These are phyloP conservation scores for Psilocybe cubensis DNA, from an alignment of 768 basidiomycete species.

Conservation along the genomic window DNA sequence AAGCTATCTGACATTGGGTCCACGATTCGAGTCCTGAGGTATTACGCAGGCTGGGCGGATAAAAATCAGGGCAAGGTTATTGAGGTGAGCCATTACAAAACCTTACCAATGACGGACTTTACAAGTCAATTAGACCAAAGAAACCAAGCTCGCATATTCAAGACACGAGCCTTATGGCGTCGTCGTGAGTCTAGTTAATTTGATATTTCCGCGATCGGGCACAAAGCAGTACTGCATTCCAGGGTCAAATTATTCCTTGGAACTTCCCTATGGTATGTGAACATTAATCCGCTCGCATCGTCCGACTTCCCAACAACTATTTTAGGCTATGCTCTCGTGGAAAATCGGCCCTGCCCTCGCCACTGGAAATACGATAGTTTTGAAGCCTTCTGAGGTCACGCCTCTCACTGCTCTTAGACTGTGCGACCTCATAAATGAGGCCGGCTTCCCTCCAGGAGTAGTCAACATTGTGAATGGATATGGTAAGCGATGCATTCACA, in stretches of 20 bases:
- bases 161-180: constrained; percentile 69
- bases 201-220: not conserved
- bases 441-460: constrained; percentile 78
- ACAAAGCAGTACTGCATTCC: not conserved
- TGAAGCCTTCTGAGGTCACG: constrained; percentile 82
- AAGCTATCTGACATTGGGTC: constrained; percentile 50
- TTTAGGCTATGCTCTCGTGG: constrained; percentile 57
- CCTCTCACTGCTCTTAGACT: constrained; percentile 65
- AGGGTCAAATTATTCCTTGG: constrained; percentile 67
- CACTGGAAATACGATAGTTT: constrained; percentile 70
- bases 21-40: constrained; percentile 56
- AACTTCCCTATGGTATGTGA: constrained; percentile 42
- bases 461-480: constrained; percentile 74
- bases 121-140: constrained; percentile 42
- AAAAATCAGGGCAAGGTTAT: constrained; percentile 78
- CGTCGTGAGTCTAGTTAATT: constrained; percentile 28
- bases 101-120: not conserved
- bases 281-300: not conserved
- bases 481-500: constrained; percentile 36
- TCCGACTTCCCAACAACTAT: not conserved
- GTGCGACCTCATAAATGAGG: constrained; percentile 58
- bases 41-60: constrained; percentile 91
- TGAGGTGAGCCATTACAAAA: constrained; percentile 39
- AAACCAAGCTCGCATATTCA: constrained; percentile 65
- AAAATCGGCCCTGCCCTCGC: constrained; percentile 80